A percentile compares a stretch with the other conserved stretches of the same genome.
Evolutionary conservation across 345 rosid species (phyloP).

Genomic region (Murraya koenigii): DNA sequence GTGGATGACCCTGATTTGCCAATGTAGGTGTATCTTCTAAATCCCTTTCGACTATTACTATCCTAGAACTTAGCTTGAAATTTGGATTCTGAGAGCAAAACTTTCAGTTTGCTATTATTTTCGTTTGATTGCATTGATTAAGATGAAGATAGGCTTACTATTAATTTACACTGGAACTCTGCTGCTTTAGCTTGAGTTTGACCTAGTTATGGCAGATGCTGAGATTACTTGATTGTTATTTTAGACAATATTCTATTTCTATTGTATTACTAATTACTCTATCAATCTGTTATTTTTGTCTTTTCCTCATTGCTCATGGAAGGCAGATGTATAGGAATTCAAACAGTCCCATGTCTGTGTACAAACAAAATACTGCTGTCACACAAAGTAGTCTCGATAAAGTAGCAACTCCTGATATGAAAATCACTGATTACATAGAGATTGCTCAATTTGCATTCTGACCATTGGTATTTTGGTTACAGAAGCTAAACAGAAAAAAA

Average conservation of each 20-base stretch:
- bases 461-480: background rate
- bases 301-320: background rate
- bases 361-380: background rate
- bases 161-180: background rate
- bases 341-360: background rate
- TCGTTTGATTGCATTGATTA: background rate
- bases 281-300: background rate
- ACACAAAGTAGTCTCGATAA: background rate
- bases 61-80: background rate
- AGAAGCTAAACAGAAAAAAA: background rate
- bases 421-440: background rate
- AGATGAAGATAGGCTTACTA: background rate
- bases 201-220: background rate
- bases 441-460: background rate
- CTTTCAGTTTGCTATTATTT: background rate
- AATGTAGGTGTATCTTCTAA: slow-evolving; percentile 39
- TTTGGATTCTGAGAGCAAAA: background rate
- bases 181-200: background rate
- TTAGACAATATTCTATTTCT: background rate
- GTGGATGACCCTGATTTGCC: slow-evolving; percentile 70
- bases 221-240: background rate
- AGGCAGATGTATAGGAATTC: background rate
- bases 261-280: too few relatives aligned
- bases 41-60: background rate
- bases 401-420: background rate